Evolutionary conservation across 1,284 basidiomycete genomes (phyloP).

Genomic region (Moesziomyces sp.): DNA sequence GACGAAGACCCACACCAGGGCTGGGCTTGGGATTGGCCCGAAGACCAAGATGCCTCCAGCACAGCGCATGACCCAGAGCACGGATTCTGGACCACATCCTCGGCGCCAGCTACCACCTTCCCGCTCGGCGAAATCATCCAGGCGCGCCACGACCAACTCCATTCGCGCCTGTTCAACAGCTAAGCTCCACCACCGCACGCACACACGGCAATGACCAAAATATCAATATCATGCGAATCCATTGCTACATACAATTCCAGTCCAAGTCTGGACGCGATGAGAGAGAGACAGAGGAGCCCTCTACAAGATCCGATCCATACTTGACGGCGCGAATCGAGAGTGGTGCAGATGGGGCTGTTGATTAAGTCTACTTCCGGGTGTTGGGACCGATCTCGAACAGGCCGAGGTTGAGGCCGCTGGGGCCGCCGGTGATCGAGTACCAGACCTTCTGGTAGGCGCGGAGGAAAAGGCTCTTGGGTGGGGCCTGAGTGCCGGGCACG

Average conservation of each 20-base stretch:
- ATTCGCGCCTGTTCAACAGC: constrained; percentile 92
- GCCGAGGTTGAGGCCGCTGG: constrained; percentile 15
- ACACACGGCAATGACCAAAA: too few relatives aligned
- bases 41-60: constrained; percentile 53
- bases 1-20: constrained; percentile 43
- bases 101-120: constrained; percentile 86
- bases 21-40: constrained; percentile 64
- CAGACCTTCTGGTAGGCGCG: constrained; percentile 20
- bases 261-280: background rate
- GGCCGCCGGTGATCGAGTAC: constrained; percentile 16
- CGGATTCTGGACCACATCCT: constrained; percentile 41
- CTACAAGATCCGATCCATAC: background rate
- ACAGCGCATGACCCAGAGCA: constrained; percentile 2
- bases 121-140: constrained; percentile 94
- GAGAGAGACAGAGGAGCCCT: background rate
- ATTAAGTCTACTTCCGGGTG: constrained; percentile 9
- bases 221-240: background rate
- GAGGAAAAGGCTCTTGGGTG: constrained; percentile 33
- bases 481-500: constrained; percentile 11
- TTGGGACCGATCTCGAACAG: constrained; percentile 38
- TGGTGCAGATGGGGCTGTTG: background rate
- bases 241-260: constrained; percentile 6
- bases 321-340: background rate
- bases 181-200: constrained; percentile 12
- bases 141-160: constrained; percentile 89